Base-by-base conservation (phyloP, 2,329 filamentous ascomycete species). In the Blastomyces percursus region DNA sequence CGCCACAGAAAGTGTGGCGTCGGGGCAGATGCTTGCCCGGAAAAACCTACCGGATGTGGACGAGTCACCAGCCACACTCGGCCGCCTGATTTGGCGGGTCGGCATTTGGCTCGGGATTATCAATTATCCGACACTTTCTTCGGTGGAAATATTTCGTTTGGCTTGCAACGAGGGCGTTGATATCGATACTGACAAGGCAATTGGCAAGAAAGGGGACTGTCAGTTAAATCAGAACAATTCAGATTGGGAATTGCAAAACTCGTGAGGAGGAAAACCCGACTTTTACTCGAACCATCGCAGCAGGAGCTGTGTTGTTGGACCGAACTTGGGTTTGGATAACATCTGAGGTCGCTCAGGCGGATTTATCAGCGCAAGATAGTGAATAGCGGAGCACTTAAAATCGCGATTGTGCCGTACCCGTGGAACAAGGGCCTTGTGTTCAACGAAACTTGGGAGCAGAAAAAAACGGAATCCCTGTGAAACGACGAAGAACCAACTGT, bases 1-100 rank as follows among this genome's bases (percentile, higher is more conserved):
- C 64, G 67, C 67, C 65, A 68, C 67, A 50, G 65, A 64, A 30
- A 59, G 63, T 7, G 61, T 61, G 61, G 64, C 62, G 19, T 59
- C 64, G 21, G 64, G 61, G 4, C 32, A 40, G 2, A 56, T 56
- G 9, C 48, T 27, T 16, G 59, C 2, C 21, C 60, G 60, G 60
- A 61, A 52, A 55, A 61, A 61, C 48, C 19, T 61, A 11, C 60
- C 51, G 6, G 19, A 24, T 51, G 24, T 2, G 40, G 40, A 30
- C 19, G 11, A 16, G 12, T 56, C 40, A 59, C 40, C 56, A 59
- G 56, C 56, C 56, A 59, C 56, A 59, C 24, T 40, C 27, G 42
- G 56, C 40, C 3, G 40, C 7, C 3, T 19, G 0, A 52, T 60
- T 42, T 50, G 27, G 32, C 12, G 44, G 50, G 14, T 9, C 35